Evolutionary conservation across 345 rosid species (phyloP).

Genomic region (Abelmoschus esculentus): DNA sequence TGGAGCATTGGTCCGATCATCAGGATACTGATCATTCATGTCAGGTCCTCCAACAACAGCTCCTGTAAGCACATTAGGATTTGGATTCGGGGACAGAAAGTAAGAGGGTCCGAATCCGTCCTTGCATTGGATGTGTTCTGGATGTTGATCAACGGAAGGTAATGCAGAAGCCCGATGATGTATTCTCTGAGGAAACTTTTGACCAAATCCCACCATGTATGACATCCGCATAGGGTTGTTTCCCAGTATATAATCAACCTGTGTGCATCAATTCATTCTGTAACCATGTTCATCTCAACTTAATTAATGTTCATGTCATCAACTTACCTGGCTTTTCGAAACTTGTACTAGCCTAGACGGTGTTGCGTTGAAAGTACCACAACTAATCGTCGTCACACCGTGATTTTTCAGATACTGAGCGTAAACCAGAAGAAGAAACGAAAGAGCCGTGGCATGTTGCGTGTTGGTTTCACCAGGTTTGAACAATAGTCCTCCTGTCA

Average conservation of each 20-base stretch:
- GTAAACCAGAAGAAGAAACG: conserved; percentile 47
- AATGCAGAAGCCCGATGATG: conserved; percentile 54
- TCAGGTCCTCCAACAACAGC: conserved; percentile 59
- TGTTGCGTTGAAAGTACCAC: conserved; percentile 24
- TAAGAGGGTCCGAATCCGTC: conserved; percentile 27
- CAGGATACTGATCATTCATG: conserved; percentile 30
- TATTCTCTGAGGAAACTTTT: conserved; percentile 35
- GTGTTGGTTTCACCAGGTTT: conserved; percentile 49
- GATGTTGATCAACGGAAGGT: conserved; percentile 37
- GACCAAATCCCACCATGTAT: conserved; percentile 60
- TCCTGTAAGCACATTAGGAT: conserved; percentile 43
- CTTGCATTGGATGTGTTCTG: conserved; percentile 25
- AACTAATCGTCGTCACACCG: conserved; percentile 13
- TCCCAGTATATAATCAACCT: conserved; percentile 55
- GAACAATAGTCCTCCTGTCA: conserved; percentile 41
- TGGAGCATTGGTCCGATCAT: conserved; percentile 19
- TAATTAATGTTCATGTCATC: neutral
- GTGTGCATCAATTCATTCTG: neutral
- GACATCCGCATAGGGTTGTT: conserved; percentile 49
- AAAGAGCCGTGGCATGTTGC: conserved; percentile 37
- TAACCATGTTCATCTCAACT: neutral
- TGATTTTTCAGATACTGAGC: conserved; percentile 25
- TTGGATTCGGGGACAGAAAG: conserved; percentile 23
- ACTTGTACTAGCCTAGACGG: conserved; percentile 26
- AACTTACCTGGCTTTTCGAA: conserved; percentile 41